Percentiles rank a stretch among this genome's conserved stretches.
Evolutionary conservation across 495 filamentous ascomycete species (phyloP).

Genomic region (Neurospora discreta): DNA sequence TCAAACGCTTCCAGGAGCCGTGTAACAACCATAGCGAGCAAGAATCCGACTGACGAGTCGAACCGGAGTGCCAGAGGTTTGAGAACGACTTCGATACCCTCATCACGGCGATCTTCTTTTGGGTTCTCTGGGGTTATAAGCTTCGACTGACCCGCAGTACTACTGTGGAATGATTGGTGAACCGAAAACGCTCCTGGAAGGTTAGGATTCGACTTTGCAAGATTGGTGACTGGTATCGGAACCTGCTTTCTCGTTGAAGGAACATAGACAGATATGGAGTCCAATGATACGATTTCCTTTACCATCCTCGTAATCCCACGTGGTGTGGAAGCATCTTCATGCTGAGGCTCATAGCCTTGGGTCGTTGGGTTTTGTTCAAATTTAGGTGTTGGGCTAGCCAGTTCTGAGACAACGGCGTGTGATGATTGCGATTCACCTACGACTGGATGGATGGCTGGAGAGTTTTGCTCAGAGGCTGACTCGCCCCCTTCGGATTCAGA

Average conservation of each 20-base stretch:
- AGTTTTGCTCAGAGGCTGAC: background rate
- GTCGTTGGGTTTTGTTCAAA: background rate
- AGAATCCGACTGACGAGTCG: conserved; percentile 58
- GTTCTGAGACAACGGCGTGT: background rate
- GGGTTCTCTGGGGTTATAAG: background rate
- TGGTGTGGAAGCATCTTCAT: conserved; percentile 32
- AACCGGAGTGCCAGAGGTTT: conserved; percentile 47
- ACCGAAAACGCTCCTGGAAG: conserved; percentile 49
- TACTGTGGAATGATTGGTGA: conserved; percentile 13
- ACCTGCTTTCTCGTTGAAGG: conserved; percentile 25
- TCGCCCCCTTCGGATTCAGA: conserved; percentile 11
- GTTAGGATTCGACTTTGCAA: conserved; percentile 30
- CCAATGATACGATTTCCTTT: conserved; percentile 36
- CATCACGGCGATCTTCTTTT: conserved; percentile 16
- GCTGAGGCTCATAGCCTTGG: conserved; percentile 4
- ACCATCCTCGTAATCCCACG: conserved; percentile 35
- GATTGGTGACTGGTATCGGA: conserved; percentile 16
- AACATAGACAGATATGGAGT: conserved; percentile 31
- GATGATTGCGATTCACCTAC: background rate
- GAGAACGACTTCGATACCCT: conserved; percentile 42
- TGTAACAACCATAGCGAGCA: conserved; percentile 50
- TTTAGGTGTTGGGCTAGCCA: background rate
- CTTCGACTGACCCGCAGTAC: background rate
- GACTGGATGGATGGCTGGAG: background rate
- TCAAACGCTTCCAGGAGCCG: conserved; percentile 37